Base-by-base conservation (phyloP, 2,329 filamentous ascomycete genomes). In the Periconia macrospinosa region DNA sequence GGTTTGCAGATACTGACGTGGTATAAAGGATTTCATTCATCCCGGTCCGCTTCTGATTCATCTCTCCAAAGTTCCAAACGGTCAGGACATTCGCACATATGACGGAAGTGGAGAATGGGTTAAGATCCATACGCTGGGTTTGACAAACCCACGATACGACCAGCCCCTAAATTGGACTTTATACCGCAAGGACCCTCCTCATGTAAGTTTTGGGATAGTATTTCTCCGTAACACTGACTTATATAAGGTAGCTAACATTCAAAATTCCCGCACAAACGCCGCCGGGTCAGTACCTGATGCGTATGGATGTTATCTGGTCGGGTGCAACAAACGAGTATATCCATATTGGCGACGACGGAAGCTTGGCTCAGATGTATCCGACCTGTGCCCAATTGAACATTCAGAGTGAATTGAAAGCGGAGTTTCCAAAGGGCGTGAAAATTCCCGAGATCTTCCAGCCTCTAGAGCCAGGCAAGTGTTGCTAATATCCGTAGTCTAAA, bases 71-170 rank as follows among this genome's bases (percentile, higher is more conserved):
- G 53, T 52, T 7, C 56, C 56, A 6, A 44, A 27, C 13, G 50
- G 47, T 6, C 37, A 55, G 18, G 50, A 58, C 23, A 30, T 58
- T 11, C 41, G 18, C 20, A 42, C 47, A 8, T 58, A 58, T 23
- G 53, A 58, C 33, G 56, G 56, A 17, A 48, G n/a, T 27, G 56
- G 56, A 18, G 45, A 58, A 7, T 58, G 53, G 56, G 40, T 51
- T 6, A 58, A 58, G 44, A 58, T 58, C 30, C 35, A 53, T 37
- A 51, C 53, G 8, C 18, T 47, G 13, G 55, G 55, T 8, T 30
- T 55, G 14, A 23, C n/a, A 27, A 23, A 27, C 14, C 42, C 19
- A 44, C 42, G 10, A 9, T 20, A 44, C 6, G 17, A 6, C 6
- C 17, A 20, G 20, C 18, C 42, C 6, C 19, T 14, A 15, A 23